Evolutionary conservation across 306 rosid species (phyloP).

Genomic region (Chamaecrista fasciculata): DNA sequence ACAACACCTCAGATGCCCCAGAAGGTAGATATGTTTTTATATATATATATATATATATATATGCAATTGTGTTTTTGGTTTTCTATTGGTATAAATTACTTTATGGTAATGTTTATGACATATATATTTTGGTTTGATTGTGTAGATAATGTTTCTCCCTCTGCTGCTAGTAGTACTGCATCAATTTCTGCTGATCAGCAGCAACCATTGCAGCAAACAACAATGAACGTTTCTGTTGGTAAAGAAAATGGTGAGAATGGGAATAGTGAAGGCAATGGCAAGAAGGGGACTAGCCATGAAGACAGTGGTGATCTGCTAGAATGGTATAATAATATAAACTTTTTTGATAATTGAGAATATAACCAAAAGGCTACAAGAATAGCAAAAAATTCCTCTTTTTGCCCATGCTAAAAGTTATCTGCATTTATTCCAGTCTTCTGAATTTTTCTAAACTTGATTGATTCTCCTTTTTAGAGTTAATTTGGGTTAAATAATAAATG

Average conservation of each 20-base stretch:
- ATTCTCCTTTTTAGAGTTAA: slow-evolving; percentile 12
- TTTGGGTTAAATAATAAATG: slow-evolving; percentile 34
- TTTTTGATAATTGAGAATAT: slow-evolving; percentile 28
- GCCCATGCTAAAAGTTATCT: slow-evolving; percentile 31
- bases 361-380: slow-evolving; percentile 31
- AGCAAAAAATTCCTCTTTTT: slow-evolving; percentile 35
- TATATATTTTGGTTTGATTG: too few species aligned
- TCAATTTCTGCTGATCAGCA: slow-evolving; percentile 39
- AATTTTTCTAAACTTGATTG: slow-evolving; percentile 19
- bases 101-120: too few species aligned
- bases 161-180: slow-evolving; percentile 32
- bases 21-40: slow-evolving; percentile 41
- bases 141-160: slow-evolving; percentile 55
- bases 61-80: not conserved
- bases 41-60: not conserved
- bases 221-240: slow-evolving; percentile 26
- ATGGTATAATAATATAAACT: slow-evolving; percentile 56
- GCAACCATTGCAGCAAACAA: slow-evolving; percentile 27
- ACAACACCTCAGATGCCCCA: slow-evolving; percentile 43
- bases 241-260: slow-evolving; percentile 45
- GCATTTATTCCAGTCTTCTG: slow-evolving; percentile 34
- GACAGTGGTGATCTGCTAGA: slow-evolving; percentile 58
- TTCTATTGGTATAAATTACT: not conserved
- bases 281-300: slow-evolving; percentile 51
- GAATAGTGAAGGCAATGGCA: slow-evolving; percentile 40